Evolutionary conservation across 331 rosid genomes (phyloP), one percentile per base, ranked within the genome.

Genomic region (Spiraea crenata): DNA sequence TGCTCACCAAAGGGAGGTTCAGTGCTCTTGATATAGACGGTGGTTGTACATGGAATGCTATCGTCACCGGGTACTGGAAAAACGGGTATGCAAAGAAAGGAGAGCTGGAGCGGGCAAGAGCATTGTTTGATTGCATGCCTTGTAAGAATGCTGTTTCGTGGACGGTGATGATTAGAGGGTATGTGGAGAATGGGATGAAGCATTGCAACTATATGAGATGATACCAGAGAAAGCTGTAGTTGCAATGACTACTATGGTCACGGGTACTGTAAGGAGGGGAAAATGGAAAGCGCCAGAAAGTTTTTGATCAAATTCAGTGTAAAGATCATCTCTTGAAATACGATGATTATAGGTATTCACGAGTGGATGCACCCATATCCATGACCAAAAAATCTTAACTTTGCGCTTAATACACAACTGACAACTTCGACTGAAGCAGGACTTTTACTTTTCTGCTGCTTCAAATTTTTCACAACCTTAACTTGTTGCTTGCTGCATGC

Each of bases 231-330:
- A 77, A 68, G 85, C 76, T 72, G 75, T 74, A 35, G 73, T 78
- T 38, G 74, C 74, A 3, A 31, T 34, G 42, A 82, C 89, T 25
- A 78, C 89, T 71, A 77, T 84, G 84, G 67, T 87, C 25, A 84
- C 84, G 87, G 89, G 10, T 84, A 71, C 63, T 82, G 80, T 81
- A 87, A 80, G 73, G 76, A 84, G 61, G 86, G 87, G 64, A 84
- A 63, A 67, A 31, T 84, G 74, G 81, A 80, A 5, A 75, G 80
- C 5, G 92, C 92, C 9, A 66, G 82, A 57, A 10, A 9, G 46
- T 80, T 84, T 87, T 87, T 74, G 79, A 78, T 51, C 67, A 64
- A 42, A 77, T 82, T 35, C 59, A 16, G 5, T 71, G 55, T 65
- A 84, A 73, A 64, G 91, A 86, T 66, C 57, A 69, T 10, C 72